phyloP scores from a whole-genome alignment of 139 green algal species.

The Coelastrella sp. region DNA sequence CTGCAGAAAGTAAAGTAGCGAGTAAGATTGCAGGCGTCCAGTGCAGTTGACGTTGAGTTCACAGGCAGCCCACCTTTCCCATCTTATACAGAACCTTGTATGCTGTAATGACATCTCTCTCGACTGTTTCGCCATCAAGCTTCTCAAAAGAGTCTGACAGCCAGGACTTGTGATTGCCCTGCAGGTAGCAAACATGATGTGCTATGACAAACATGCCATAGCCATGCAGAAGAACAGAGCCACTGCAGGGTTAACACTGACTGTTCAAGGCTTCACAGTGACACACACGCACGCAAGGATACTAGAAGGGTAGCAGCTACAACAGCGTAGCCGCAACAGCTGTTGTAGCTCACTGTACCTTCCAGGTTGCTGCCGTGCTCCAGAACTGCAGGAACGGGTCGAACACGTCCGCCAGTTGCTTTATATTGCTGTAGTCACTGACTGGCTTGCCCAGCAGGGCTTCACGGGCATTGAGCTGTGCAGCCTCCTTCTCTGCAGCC shows the following conservation, averaged over 20 bases:
- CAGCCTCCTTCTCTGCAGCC: constrained; percentile 65
- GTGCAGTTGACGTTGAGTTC: background rate
- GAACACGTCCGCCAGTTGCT: constrained; percentile 76
- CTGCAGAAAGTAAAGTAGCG: too few species aligned
- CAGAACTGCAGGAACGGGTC: constrained; percentile 88
- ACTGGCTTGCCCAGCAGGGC: constrained; percentile 67
- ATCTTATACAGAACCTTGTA: constrained; percentile 78
- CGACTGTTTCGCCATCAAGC: constrained; percentile 78
- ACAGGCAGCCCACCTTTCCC: constrained; percentile 40
- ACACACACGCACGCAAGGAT: too few species aligned
- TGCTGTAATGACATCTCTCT: constrained; percentile 67
- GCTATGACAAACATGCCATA: background rate
- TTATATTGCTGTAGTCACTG: constrained; percentile 78
- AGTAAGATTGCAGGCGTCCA: too few species aligned
- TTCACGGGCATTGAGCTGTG: constrained; percentile 76
- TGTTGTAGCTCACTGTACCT: too few species aligned
- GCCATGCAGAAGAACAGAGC: too few species aligned
- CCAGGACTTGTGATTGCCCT: constrained; percentile 68
- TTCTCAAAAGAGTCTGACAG: constrained; percentile 72
- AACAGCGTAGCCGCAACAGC: too few species aligned
- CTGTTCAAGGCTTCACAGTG: too few species aligned
- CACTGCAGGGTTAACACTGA: too few species aligned
- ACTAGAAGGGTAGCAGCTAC: too few species aligned
- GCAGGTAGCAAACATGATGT: background rate
- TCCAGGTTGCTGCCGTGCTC: constrained; percentile 69